These are phyloP conservation scores for Quercus robur DNA, from an alignment of 306 rosid genomes.

Conservation along the genomic window DNA sequence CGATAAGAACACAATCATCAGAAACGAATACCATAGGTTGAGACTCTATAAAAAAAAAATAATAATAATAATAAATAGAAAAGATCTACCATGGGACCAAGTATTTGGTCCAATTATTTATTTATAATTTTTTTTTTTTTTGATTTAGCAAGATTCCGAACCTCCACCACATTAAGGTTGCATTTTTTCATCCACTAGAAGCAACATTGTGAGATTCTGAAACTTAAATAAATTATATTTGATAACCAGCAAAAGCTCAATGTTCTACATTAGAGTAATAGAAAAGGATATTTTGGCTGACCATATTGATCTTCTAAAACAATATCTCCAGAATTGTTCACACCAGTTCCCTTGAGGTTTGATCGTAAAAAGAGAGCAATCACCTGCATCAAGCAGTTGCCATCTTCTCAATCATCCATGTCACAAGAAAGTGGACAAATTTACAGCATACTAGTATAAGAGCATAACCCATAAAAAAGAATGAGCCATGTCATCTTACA, in stretches of 20 bases:
- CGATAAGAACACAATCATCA: no score
- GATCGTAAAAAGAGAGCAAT: constrained; percentile 83
- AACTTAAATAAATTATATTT: no score
- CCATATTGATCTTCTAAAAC: constrained; percentile 44
- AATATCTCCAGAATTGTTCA: constrained; percentile 23
- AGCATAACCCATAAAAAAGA: background rate
- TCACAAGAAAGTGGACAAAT: constrained; percentile 4
- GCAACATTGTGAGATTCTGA: background rate
- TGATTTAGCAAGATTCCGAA: background rate
- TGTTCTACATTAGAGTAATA: background rate
- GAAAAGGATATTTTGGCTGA: constrained; percentile 30
- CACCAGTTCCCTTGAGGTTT: constrained; percentile 54
- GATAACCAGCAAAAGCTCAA: background rate
- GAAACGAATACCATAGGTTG: no score
- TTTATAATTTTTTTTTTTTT: background rate
- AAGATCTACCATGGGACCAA: background rate
- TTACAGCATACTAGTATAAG: background rate
- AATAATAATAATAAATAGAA: background rate
- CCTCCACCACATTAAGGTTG: background rate
- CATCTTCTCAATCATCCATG: constrained; percentile 22
- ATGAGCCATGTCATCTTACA: background rate
- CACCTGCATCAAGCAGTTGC: constrained; percentile 50
- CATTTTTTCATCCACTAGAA: background rate
- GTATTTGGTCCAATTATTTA: background rate
- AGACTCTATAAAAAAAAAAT: no score